phyloP scores from a whole-genome alignment of 768 basidiomycete species.

The Termitomyces sp. region DNA sequence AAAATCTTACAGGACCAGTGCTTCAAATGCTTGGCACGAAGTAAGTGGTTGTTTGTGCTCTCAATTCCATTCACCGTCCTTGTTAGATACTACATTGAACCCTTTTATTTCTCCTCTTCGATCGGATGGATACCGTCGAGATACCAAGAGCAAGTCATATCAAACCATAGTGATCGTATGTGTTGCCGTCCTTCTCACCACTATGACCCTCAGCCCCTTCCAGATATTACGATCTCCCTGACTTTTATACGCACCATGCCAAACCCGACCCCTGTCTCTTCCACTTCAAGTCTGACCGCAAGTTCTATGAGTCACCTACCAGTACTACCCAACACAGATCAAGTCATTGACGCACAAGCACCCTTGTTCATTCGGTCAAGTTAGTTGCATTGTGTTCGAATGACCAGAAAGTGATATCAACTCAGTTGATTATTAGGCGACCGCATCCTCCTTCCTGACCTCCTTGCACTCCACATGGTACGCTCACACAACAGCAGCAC shows the following conservation, averaged over 20 bases:
- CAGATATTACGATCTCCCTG: conserved; percentile 56
- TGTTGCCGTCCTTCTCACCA: background rate
- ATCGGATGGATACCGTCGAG: conserved; percentile 59
- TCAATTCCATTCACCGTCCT: background rate
- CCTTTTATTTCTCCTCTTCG: conserved; percentile 64
- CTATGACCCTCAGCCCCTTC: background rate
- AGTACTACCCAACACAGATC: conserved; percentile 18
- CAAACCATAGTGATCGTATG: conserved; percentile 38
- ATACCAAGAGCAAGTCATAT: conserved; percentile 43
- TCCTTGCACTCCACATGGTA: conserved; percentile 54
- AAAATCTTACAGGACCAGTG: conserved; percentile 46
- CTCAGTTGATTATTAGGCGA: conserved; percentile 22
- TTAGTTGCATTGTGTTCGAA: conserved; percentile 17
- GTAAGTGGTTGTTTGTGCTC: conserved; percentile 18
- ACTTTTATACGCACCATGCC: conserved; percentile 45
- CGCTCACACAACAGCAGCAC: conserved; percentile 36
- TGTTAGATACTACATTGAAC: conserved; percentile 49
- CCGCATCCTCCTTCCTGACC: conserved; percentile 39
- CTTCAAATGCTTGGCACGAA: conserved; percentile 54
- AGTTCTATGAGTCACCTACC: conserved; percentile 11
- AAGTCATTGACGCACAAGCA: conserved; percentile 50
- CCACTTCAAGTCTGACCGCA: conserved; percentile 18
- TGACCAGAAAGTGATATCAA: background rate
- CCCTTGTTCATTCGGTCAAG: conserved; percentile 41
- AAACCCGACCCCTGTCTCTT: conserved; percentile 23